Conservation (phyloP, 305 asterid species). For the Solanum chacoense region DNA sequence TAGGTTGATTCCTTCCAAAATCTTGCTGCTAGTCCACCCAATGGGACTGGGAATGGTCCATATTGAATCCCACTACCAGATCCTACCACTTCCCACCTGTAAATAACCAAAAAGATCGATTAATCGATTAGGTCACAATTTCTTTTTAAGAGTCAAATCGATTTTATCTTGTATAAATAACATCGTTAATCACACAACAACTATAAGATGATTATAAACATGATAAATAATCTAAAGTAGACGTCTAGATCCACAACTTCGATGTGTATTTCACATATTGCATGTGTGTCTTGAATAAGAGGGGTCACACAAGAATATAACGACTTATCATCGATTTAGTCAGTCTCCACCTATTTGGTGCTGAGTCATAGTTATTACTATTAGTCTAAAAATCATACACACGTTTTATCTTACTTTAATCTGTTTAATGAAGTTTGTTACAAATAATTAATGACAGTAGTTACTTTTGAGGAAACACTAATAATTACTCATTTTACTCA, state of each 20-base stretch:
- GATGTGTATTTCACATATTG: neutral
- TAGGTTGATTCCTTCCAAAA: conserved; percentile 8
- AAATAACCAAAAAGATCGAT: neutral
- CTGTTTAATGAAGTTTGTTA: neutral
- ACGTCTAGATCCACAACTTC: neutral
- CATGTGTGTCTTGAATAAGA: neutral
- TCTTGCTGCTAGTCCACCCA: conserved; percentile 8
- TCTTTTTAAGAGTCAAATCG: neutral
- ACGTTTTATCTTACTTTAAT: neutral
- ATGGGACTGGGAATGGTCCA: conserved; percentile 14
- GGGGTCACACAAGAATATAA: neutral
- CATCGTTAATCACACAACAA: too few relatives aligned
- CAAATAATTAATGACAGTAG: neutral
- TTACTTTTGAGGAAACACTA: neutral
- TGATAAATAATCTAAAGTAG: neutral
- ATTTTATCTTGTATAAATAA: neutral
- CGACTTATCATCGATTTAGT: neutral
- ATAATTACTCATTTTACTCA: neutral
- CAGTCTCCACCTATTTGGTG: neutral
- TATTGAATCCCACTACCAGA: conserved; percentile 6
- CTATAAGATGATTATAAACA: neutral
- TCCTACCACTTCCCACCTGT: conserved; percentile 17
- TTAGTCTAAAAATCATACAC: neutral
- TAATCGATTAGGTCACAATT: neutral
- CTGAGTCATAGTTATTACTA: neutral